Percentiles rank a stretch among this genome's conserved stretches.
Evolutionary conservation across 345 rosid genomes (phyloP).

Genomic region (Odontarrhena argentea): DNA sequence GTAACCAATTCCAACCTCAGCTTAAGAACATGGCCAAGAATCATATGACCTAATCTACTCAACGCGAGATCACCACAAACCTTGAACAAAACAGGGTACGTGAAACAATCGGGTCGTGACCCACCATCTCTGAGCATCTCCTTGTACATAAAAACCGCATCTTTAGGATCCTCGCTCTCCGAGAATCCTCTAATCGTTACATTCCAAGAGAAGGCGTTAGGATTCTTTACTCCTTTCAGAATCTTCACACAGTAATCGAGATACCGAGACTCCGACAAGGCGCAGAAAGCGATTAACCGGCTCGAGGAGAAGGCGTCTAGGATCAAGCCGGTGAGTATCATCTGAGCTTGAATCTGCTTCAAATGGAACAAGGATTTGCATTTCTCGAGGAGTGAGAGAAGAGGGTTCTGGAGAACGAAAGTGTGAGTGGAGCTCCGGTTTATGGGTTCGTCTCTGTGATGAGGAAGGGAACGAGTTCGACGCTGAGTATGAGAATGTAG

Average conservation of each 20-base stretch:
- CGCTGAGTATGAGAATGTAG: conserved; percentile 34
- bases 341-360: conserved; percentile 77
- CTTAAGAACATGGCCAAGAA: conserved; percentile 68
- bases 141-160: conserved; percentile 54
- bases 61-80: conserved; percentile 53
- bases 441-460: conserved; percentile 44
- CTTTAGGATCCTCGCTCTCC: conserved; percentile 50
- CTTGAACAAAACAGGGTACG: conserved; percentile 71
- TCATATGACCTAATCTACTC: conserved; percentile 48
- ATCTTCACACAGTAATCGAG: conserved; percentile 62
- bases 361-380: conserved; percentile 59
- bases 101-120: conserved; percentile 67
- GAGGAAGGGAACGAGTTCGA: conserved; percentile 49
- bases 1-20: conserved; percentile 60
- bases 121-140: conserved; percentile 60
- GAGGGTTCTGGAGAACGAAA: conserved; percentile 58
- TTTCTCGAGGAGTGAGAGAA: conserved; percentile 59
- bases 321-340: conserved; percentile 54
- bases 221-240: conserved; percentile 45
- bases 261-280: conserved; percentile 57
- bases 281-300: conserved; percentile 65
- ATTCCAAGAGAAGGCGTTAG: conserved; percentile 74
- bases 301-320: conserved; percentile 63
- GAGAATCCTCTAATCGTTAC: conserved; percentile 62
- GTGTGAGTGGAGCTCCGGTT: conserved; percentile 50